Conservation (phyloP, 306 rosid genomes). For the Castanea mollissima region DNA sequence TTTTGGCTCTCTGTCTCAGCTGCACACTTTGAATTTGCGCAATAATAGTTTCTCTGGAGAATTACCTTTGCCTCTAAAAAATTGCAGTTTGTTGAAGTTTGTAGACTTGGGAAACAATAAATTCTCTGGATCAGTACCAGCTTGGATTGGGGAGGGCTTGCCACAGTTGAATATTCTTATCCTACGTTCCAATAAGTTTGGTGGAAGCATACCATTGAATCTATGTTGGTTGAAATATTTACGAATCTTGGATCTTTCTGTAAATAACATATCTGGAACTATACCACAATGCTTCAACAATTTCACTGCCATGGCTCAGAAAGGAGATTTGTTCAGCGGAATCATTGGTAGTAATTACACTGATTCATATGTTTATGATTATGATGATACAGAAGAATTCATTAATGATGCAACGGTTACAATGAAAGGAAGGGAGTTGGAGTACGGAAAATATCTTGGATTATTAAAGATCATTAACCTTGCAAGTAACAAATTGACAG, state of each 20-base stretch:
- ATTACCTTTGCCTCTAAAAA: slow-evolving; percentile 17
- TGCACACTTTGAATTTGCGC: not conserved
- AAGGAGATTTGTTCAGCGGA: too few species aligned
- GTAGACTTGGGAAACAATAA: slow-evolving; percentile 20
- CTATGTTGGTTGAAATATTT: not conserved
- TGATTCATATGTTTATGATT: too few species aligned
- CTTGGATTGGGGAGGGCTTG: slow-evolving; percentile 17
- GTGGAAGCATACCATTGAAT: slow-evolving; percentile 9
- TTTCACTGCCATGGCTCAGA: slow-evolving; percentile 8
- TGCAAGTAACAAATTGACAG: too few species aligned
- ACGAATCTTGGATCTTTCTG: slow-evolving; percentile 10
- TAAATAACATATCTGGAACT: not conserved
- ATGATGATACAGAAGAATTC: too few species aligned
- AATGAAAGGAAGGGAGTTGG: too few species aligned
- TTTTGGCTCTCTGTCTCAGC: not conserved
- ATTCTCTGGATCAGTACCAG: slow-evolving; percentile 21
- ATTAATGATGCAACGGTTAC: too few species aligned
- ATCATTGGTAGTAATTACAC: too few species aligned
- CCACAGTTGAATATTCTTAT: not conserved
- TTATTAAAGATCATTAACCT: too few species aligned
- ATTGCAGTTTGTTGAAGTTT: slow-evolving; percentile 10
- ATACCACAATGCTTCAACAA: slow-evolving; percentile 3
- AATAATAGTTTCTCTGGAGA: slow-evolving; percentile 15
- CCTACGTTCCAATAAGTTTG: slow-evolving; percentile 1
- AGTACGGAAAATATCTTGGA: too few species aligned